These are phyloP conservation scores for Phyllosticta citriasiana DNA, from an alignment of 2,329 filamentous ascomycete species.

Conservation along the genomic window DNA sequence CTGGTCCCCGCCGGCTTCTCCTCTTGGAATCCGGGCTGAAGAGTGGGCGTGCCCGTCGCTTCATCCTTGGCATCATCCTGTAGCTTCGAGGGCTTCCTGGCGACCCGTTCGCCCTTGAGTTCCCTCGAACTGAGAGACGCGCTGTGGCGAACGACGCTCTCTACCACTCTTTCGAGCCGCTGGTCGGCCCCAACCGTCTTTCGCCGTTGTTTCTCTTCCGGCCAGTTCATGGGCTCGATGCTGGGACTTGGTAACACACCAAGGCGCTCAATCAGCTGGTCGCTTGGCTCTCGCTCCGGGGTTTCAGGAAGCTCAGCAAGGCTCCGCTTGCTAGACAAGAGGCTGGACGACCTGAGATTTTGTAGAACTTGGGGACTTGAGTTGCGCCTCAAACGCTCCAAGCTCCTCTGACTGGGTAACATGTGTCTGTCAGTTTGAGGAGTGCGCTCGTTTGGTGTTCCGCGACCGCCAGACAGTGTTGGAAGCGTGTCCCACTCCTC, in stretches of 20 bases:
- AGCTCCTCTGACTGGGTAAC: not conserved
- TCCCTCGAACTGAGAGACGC: not conserved
- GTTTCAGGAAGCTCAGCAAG: not conserved
- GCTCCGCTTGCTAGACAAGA: not conserved
- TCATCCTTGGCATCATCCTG: not conserved
- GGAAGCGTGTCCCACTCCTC: slow-evolving; percentile 7
- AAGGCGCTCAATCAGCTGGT: not conserved
- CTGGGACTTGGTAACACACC: slow-evolving; percentile 5
- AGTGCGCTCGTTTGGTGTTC: not conserved
- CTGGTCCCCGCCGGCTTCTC: not conserved
- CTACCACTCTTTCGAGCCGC: slow-evolving; percentile 4
- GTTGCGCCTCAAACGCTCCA: not conserved
- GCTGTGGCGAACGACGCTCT: slow-evolving; percentile 8
- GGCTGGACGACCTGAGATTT: not conserved
- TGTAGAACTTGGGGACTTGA: not conserved
- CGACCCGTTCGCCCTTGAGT: not conserved
- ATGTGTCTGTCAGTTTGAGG: not conserved
- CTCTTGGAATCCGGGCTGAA: not conserved
- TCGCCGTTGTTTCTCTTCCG: slow-evolving; percentile 4
- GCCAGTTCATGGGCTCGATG: slow-evolving; percentile 6
- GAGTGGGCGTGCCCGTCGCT: not conserved
- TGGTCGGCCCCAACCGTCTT: slow-evolving; percentile 1
- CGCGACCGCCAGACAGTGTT: not conserved
- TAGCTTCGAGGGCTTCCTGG: not conserved
- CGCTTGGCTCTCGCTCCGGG: not conserved